Evolutionary conservation across 1,139 yeast species (phyloP).

Genomic region (Lodderomyces orthopsilosis): DNA sequence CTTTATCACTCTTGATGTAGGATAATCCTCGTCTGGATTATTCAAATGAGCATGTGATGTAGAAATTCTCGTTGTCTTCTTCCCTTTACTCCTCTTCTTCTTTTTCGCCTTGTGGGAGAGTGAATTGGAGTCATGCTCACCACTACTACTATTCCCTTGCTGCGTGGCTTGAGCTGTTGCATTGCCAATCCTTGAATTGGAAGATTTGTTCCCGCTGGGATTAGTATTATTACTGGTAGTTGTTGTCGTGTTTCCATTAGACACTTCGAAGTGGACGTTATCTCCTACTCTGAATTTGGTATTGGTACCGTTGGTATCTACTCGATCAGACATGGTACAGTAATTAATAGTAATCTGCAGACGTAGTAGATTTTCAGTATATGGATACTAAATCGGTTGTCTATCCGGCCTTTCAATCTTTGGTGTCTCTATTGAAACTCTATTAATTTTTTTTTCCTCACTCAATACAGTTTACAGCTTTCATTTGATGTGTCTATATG

Average conservation of each 20-base stretch:
- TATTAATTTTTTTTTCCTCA: not conserved
- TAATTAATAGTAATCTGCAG: not conserved
- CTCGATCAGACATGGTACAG: slow-evolving; percentile 1
- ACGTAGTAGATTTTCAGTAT: not conserved
- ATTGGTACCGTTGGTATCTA: slow-evolving; percentile 2
- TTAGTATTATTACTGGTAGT: not conserved
- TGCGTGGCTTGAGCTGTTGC: slow-evolving; percentile 2
- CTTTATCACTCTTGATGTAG: slow-evolving; percentile 68
- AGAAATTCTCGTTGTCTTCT: slow-evolving; percentile 16
- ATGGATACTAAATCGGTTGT: no score
- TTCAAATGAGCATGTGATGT: slow-evolving; percentile 45
- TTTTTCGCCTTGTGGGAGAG: slow-evolving; percentile 28
- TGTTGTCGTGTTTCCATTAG: slow-evolving; percentile 8
- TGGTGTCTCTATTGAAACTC: no score
- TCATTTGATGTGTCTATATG: no score
- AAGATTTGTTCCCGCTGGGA: slow-evolving; percentile 4
- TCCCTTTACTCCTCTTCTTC: slow-evolving; percentile 31
- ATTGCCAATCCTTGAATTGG: not conserved
- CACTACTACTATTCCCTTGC: slow-evolving; percentile 1
- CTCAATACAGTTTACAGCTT: not conserved
- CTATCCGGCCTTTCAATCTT: no score
- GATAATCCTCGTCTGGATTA: slow-evolving; percentile 63
- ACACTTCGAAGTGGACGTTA: slow-evolving; percentile 59
- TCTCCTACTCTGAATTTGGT: slow-evolving; percentile 38
- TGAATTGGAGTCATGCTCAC: not conserved